phyloP scores from a whole-genome alignment of 1,139 yeast species.

The Debaryomycetaceae sp. region DNA sequence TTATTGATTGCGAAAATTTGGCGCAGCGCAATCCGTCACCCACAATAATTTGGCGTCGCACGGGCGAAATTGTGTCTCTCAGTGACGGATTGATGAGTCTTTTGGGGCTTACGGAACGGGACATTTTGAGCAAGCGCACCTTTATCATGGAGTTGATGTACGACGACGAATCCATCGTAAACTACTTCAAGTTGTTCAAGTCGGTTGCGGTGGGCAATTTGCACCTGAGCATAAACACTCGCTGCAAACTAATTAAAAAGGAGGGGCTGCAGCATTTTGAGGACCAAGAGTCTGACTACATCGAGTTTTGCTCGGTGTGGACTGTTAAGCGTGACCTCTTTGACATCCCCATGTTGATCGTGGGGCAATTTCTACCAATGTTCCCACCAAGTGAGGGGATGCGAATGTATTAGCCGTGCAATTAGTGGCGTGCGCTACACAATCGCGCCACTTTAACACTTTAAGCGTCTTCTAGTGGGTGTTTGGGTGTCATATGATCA shows the following conservation, averaged over 20 bases:
- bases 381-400: slow-evolving; percentile 39
- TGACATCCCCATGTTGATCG: slow-evolving; percentile 69
- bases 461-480: too few species aligned
- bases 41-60: slow-evolving; percentile 72
- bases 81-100: slow-evolving; percentile 63
- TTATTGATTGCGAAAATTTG: slow-evolving; percentile 60
- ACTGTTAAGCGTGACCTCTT: slow-evolving; percentile 79
- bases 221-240: slow-evolving; percentile 48
- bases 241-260: slow-evolving; percentile 39
- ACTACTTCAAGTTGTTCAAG: slow-evolving; percentile 41
- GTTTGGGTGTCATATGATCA: too few species aligned
- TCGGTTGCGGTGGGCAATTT: slow-evolving; percentile 49
- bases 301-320: slow-evolving; percentile 58
- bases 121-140: slow-evolving; percentile 48
- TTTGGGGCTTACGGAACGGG: slow-evolving; percentile 50
- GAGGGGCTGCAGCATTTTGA: slow-evolving; percentile 1
- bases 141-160: slow-evolving; percentile 48
- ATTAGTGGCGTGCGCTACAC: too few species aligned
- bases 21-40: slow-evolving; percentile 61
- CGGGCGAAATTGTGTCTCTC: slow-evolving; percentile 71
- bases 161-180: slow-evolving; percentile 43
- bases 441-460: too few species aligned
- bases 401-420: slow-evolving; percentile 28
- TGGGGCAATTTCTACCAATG: slow-evolving; percentile 44
- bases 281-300: slow-evolving; percentile 18